Conservation (phyloP, 2,329 filamentous ascomycete species). For the Colletotrichum musicola region DNA sequence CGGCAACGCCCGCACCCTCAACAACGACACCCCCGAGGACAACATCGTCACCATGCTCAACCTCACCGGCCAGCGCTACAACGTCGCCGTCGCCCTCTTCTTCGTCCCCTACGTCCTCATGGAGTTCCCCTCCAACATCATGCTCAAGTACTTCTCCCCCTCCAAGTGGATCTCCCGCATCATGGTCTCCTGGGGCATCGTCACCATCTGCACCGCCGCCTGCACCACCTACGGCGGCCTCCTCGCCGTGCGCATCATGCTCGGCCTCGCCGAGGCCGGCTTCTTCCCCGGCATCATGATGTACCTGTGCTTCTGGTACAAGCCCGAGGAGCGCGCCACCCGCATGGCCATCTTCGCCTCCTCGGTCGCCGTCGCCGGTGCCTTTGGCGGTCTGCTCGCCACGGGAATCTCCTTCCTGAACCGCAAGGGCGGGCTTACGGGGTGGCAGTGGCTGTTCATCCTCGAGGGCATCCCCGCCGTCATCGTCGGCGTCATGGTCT, state of each 20-base stretch:
- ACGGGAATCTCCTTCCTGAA: slow-evolving; percentile 61
- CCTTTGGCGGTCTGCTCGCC: slow-evolving; percentile 72
- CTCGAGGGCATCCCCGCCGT: slow-evolving; percentile 55
- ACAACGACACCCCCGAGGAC: slow-evolving; percentile 50
- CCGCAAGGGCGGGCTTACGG: slow-evolving; percentile 59
- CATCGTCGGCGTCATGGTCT: slow-evolving; percentile 48
- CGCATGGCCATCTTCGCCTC: slow-evolving; percentile 72
- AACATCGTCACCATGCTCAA: slow-evolving; percentile 48
- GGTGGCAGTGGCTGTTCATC: slow-evolving; percentile 76
- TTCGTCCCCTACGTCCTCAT: slow-evolving; percentile 48
- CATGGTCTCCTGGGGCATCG: slow-evolving; percentile 62
- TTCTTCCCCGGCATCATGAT: slow-evolving; percentile 68
- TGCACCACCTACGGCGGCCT: slow-evolving; percentile 61
- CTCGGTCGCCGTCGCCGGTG: slow-evolving; percentile 68
- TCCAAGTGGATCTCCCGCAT: slow-evolving; percentile 52
- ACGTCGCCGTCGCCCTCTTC: slow-evolving; percentile 48
- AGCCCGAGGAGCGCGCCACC: slow-evolving; percentile 68
- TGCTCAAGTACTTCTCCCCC: slow-evolving; percentile 51
- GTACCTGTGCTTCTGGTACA: slow-evolving; percentile 74
- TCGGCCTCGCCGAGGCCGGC: slow-evolving; percentile 65
- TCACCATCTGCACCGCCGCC: slow-evolving; percentile 62
- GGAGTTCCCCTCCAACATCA: slow-evolving; percentile 50
- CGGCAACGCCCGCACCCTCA: slow-evolving; percentile 50
- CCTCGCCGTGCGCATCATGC: slow-evolving; percentile 60
- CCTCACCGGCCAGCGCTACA: slow-evolving; percentile 49